Evolutionary conservation across 495 filamentous ascomycete species (phyloP), one percentile per base, ranked within the genome.

Genomic region (Clavariopsis aquatica): DNA sequence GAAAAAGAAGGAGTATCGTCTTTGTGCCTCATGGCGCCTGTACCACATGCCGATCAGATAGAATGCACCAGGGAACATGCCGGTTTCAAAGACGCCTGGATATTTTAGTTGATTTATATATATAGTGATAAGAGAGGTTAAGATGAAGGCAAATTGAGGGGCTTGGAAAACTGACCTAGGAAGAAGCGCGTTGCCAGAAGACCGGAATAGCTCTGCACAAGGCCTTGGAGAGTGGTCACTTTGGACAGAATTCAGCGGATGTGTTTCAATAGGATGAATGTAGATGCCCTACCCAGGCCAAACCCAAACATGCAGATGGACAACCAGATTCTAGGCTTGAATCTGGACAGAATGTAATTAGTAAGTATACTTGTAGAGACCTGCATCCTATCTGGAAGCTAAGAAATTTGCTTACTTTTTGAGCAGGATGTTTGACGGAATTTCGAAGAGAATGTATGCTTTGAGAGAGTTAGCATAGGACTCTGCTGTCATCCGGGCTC

Each of bases 1-100:
- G 81, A 95, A 98, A 80, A 97, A 96, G 79, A 97, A 89, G 43
- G 84, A 88, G 75, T 90, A 96, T 22, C 93, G 84, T 72, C 89
- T 89, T 76, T 96, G 92, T 1, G 92, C 90, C 78, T 97, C 93
- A 23, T 78, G 78, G 27, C 92, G 85, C 62, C 87, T 87, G 69
- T 98, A 98, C 91, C 92, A 96, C 87, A 91, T 92, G 3, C 74
- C 76, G 69, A 91, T 76, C 1, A 77, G 60, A 38, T 74, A 75
- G 63, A 75, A 67, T 27, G 61, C 60, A 9, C 83, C 91, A 0
- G 91, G 91, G 70, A 96, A 96, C 87, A 93, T 92, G 74, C 89
- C 93, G 0, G 89, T 85, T 77, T 98, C 93, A 60, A 92, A 92
- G 3, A 96, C 56, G 17, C 93, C 38, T 43, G 38, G 31, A 43